Base-by-base conservation (phyloP, 2,329 filamentous ascomycete species). In the Ceratocystis albifundus region DNA sequence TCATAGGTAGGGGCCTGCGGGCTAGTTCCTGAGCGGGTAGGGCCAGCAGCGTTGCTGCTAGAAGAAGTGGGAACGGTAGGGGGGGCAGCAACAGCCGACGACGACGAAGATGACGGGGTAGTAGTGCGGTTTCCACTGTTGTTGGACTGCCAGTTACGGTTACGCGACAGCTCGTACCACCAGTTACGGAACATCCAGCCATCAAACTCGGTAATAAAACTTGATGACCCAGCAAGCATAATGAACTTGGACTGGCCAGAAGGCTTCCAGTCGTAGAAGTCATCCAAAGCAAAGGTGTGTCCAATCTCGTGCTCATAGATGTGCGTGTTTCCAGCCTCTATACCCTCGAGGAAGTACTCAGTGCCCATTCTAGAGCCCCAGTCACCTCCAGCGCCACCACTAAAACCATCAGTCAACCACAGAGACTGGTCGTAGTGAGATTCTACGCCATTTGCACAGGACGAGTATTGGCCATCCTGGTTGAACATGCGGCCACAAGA, bases 121-220 rank as follows among this genome's bases (percentile, higher is more conserved):
- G 45, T 48, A 17, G 25, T 25, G 22, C 25, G 6, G 41, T 4
- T 20, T 17, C 36, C 53, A 41, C 10, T 28, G 41, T 3, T 20
- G 25, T 30, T 61, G 7, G 64, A 30, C 28, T 72, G 70, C 73
- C 73, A 74, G 66, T 70, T 70, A 0, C 73, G 72, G 20, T 71
- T 50, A 0, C 73, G 72, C 32, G 73, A 74, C 44, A 74, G 69
- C 68, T 74, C 70, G 44, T 74, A 72, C 77, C 77, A 80, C 77
- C 77, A 80, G 70, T 80, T 77, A 1, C 77, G 71, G 61, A 76
- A 70, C 78, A 80, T 80, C 78, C 78, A 80, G 22, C 76, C 77
- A 64, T 80, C 78, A 62, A 80, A 80, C 53, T 80, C 77, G 1
- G 78, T 80, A 22, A 80, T 74, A 61, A 73, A 67, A 22, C 70